Base-by-base conservation (phyloP, 2,329 filamentous ascomycete genomes). In the Talaromyces albobiverticillius region DNA sequence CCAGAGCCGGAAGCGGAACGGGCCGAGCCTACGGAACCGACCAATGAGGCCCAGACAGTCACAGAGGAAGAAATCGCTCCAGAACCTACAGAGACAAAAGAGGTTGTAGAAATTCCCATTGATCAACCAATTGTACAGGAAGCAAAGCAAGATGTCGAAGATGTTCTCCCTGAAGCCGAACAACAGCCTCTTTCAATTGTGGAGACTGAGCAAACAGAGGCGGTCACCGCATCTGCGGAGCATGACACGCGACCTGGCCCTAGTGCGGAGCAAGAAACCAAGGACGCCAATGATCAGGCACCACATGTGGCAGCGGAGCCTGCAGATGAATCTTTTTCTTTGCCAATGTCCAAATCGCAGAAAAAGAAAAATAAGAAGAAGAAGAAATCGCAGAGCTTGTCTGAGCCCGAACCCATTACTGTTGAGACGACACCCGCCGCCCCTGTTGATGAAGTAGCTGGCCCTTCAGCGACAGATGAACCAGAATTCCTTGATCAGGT, bases 291-390 rank as follows among this genome's bases (percentile, higher is more conserved):
- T 55, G 38, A 55, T n/a, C 25, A 48, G 29, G 20, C 31, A 55
- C 53, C 53, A 55, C 47, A 52, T 57, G 47, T 57, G 55, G 26
- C 31, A 51, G 42, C 52, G 55, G 43, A 47, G 49, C 34, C 48
- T 38, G 43, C 45, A 32, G 40, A 46, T 20, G 49, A 49, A 20
- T 16, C 4, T 5, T 36, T 16, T 36, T 38, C 36, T 43, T 25
- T 45, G 11, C 18, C 40, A n/a, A 4, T n/a, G n/a, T 46, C 51
- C 1, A 54, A 53, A 29, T 40, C 51, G n/a, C 41, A 43, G 18
- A 51, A 51, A 14, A 57, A 57, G 51, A 51, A 53, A 53, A 56
- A 56, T 38, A 56, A 56, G 45, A 56, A 56, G 23, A 52, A 56
- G 46, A 53, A 46, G 26, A 56, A 56, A 53, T 45, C 51, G 9